Base-by-base conservation (phyloP, 2,329 filamentous ascomycete genomes). In the Aspergillus sp. region DNA sequence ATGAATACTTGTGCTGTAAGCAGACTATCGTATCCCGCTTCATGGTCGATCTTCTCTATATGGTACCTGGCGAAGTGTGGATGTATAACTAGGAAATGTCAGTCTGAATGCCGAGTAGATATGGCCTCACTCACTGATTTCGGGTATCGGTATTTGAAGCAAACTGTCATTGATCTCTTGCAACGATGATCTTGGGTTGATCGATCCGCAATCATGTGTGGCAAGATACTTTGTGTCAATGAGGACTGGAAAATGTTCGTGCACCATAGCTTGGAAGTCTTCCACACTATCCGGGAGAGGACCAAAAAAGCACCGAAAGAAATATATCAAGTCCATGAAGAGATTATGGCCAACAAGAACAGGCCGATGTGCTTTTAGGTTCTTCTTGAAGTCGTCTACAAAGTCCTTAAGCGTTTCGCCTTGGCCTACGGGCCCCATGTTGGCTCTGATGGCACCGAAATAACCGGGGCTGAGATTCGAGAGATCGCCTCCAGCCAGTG, bases 141-240 rank as follows among this genome's bases (percentile, higher is more conserved):
- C 58, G 4, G 75, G 75, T 2, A 40, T 64, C 24, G 62, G 55
- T 6, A 67, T 64, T 19, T 64, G 44, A 6, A 61, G 56, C 37
- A 75, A 57, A 12, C 56, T 66, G 23, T 67, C 61, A 59, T 65
- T 69, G 23, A 72, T 65, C 31, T 70, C 70, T 27, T 61, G 62
- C 48, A 74, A 66, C 19, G 68, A 75, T 37, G 70, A 76, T 40
- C 46, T 75, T 1, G 80, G 78, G 55, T 80, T 83, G 56, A 83
- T 67, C 70, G 70, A 82, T 71, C 61, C 80, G 59, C 79, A 83
- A 44, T 82, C 79, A 63, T 84, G 78, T 1, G 84, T 86, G 4
- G 83, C 83, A 64, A 88, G 76, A 63, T 86, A 87, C 65, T 88
- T 88, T 0, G 85, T 87, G 62, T 88, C 85, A 17, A 87, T 75